Conservation (phyloP, 2,329 filamentous ascomycete genomes). For the Trichoderma gracile region DNA sequence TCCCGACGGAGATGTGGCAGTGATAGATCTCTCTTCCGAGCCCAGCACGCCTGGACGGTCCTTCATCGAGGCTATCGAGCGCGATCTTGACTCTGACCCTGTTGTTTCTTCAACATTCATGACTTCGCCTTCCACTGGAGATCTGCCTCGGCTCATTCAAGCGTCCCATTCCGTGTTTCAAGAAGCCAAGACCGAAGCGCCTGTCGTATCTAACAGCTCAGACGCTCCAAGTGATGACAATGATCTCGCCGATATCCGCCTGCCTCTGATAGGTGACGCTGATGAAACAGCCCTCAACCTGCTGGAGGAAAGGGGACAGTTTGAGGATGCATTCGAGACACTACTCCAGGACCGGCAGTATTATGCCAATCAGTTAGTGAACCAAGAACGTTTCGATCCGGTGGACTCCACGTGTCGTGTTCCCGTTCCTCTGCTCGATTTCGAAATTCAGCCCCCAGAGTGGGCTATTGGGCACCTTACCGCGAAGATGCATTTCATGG, state of each 20-base stretch:
- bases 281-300: background rate
- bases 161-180: background rate
- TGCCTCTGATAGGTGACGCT: background rate
- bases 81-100: conserved; percentile 30
- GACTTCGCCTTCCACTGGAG: conserved; percentile 27
- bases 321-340: conserved; percentile 33
- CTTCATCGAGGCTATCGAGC: conserved; percentile 24
- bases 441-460: conserved; percentile 30
- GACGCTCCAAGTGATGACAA: conserved; percentile 1
- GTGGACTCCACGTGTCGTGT: conserved; percentile 34
- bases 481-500: conserved; percentile 33
- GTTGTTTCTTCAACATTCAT: conserved; percentile 24
- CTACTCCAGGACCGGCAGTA: conserved; percentile 29
- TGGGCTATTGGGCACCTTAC: conserved; percentile 31
- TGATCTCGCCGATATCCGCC: background rate
- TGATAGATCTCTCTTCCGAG: conserved; percentile 38
- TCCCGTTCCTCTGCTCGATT: conserved; percentile 35
- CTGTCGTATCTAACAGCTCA: conserved; percentile 30
- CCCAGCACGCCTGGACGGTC: conserved; percentile 33
- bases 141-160: background rate
- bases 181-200: conserved; percentile 32
- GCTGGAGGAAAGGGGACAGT: conserved; percentile 21
- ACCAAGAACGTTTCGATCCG: conserved; percentile 36
- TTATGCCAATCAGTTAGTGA: conserved; percentile 26
- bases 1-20: conserved; percentile 27